Conservation (phyloP, 208 protist species). For the Wallacemonas sp. region DNA sequence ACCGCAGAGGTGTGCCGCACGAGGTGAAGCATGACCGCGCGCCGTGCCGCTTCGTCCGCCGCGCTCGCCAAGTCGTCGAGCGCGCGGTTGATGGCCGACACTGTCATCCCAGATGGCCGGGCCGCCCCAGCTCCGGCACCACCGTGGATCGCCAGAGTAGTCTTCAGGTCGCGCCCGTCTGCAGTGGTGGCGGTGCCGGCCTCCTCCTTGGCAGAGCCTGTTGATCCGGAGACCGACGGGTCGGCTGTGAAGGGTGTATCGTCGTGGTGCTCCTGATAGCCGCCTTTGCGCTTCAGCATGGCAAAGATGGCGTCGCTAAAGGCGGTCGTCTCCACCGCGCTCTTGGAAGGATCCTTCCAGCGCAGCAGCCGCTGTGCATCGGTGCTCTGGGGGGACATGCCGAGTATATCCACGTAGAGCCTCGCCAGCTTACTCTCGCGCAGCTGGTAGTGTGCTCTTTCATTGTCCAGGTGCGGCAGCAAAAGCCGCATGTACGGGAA, state of each 20-base stretch:
- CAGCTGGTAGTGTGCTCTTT: slow-evolving; percentile 45
- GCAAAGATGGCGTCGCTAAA: slow-evolving; percentile 58
- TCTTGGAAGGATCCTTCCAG: slow-evolving; percentile 55
- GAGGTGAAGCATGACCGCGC: slow-evolving; percentile 26
- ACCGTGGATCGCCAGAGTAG: neutral
- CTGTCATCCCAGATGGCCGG: slow-evolving; percentile 16
- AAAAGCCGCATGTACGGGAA: slow-evolving; percentile 74
- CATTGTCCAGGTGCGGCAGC: slow-evolving; percentile 52
- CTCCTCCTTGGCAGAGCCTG: slow-evolving; percentile 38
- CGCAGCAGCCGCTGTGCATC: slow-evolving; percentile 40
- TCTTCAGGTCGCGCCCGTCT: neutral
- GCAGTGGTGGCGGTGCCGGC: neutral
- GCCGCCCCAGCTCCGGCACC: neutral
- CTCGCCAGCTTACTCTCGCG: slow-evolving; percentile 60
- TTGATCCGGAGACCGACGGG: too few relatives aligned
- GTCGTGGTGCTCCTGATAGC: slow-evolving; percentile 10
- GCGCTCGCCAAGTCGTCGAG: slow-evolving; percentile 30
- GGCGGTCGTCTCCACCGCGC: slow-evolving; percentile 21
- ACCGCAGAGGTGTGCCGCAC: slow-evolving; percentile 35
- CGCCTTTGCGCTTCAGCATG: slow-evolving; percentile 38
- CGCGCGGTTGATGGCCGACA: slow-evolving; percentile 38
- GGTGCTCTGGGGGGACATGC: slow-evolving; percentile 23
- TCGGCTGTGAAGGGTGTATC: too few relatives aligned
- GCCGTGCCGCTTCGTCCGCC: slow-evolving; percentile 20
- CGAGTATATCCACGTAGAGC: slow-evolving; percentile 63